Evolutionary conservation across 805 yeast genomes (phyloP), one percentile per base, ranked within the genome.

Genomic region (Nakazawaea anatomiae): DNA sequence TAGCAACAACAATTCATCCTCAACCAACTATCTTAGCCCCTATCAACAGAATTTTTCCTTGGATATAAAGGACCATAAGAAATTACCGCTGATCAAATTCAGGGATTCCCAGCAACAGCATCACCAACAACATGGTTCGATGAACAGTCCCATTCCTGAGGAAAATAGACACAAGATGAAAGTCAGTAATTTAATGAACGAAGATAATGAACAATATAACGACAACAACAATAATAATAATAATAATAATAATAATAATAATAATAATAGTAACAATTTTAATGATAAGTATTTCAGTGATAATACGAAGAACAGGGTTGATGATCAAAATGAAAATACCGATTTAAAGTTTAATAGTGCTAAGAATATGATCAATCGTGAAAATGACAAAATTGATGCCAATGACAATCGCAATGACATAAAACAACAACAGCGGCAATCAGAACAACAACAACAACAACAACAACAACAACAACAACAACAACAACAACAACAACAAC

Each of bases 21-120:
- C 25, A 18, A 18, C 25, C 25, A 18, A 18, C 7, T 50, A 27
- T 36, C 12, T 51, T 5, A 46, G 49, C 46, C 47, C 50, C 25
- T 50, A 45, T 39, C 48, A 50, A 35, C 27, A 42, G 29, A 45
- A 35, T 45, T 50, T 50, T 39, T 34, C 52, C 11, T 38, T 38
- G 10, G 46, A 44, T 29, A 27, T 42, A 6, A 38, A 36, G 14
- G 32, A 50, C 42, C 28, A 51, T 34, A 51, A 51, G 28, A 46
- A 51, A 46, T 43, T 51, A 30, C 53, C 53, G 18, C 47, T 42
- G 44, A 46, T 51, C 30, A 51, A 51, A 35, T 46, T 51, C 38
- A 51, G 46, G 46, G 43, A 46, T 39, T 39, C 32, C 34, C 31
- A 42, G 34, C 34, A 28, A 11, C 18, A n/a, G 12, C 32, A 18